A percentile compares a stretch with the other conserved stretches of the same genome.
phyloP scores from a whole-genome alignment of 2,329 filamentous ascomycete species.

The Madurella fahalii region DNA sequence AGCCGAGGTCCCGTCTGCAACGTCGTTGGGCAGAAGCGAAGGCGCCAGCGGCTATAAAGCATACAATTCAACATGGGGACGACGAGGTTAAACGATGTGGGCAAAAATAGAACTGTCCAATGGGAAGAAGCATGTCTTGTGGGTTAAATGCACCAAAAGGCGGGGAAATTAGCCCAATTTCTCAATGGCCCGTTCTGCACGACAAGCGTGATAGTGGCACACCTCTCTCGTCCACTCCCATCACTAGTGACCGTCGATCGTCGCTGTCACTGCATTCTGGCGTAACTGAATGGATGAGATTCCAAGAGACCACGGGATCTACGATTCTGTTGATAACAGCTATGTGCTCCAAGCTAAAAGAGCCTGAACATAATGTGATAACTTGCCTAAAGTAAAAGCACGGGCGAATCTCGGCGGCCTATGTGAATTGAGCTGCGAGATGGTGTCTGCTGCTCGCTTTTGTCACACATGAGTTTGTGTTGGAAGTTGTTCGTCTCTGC shows the following conservation, averaged over 20 bases:
- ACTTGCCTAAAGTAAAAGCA: too few species aligned
- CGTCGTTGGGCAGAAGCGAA: slow-evolving; percentile 8
- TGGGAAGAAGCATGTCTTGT: background rate
- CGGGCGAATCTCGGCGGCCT: too few species aligned
- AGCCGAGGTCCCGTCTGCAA: slow-evolving; percentile 11
- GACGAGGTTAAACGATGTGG: slow-evolving; percentile 13
- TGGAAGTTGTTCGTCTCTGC: background rate
- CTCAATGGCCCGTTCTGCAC: background rate
- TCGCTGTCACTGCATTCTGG: too few species aligned
- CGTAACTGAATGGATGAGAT: too few species aligned
- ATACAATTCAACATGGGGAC: background rate
- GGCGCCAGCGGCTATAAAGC: slow-evolving; percentile 13
- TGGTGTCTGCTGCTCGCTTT: too few species aligned
- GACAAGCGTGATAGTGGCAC: background rate
- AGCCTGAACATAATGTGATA: too few species aligned
- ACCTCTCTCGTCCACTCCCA: background rate
- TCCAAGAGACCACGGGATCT: too few species aligned
- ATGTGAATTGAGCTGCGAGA: too few species aligned
- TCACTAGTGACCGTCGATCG: too few species aligned
- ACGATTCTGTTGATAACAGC: too few species aligned
- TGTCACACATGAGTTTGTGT: too few species aligned
- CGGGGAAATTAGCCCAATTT: slow-evolving; percentile 20
- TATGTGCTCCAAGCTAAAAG: too few species aligned
- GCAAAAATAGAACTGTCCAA: slow-evolving; percentile 21
- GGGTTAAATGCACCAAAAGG: slow-evolving; percentile 13